Evolutionary conservation across 129 eudicot genomes (phyloP).

Genomic region (Artemisia argyi): DNA sequence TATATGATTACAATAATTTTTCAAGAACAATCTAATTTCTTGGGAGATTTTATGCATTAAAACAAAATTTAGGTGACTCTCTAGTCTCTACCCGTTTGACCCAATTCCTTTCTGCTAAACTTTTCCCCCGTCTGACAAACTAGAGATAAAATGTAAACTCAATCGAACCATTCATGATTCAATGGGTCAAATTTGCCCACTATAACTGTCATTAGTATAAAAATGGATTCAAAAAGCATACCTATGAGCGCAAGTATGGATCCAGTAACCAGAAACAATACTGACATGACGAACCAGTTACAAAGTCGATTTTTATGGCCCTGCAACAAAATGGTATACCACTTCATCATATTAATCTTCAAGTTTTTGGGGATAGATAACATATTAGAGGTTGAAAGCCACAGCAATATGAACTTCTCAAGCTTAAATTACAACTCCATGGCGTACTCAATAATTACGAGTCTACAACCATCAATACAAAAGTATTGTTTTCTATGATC

Average conservation of each 20-base stretch:
- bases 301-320: slow-evolving; percentile 67
- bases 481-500: not conserved
- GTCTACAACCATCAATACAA: slow-evolving; percentile 1
- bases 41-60: no score
- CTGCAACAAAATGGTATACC: slow-evolving; percentile 34
- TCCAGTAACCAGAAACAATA: slow-evolving; percentile 48
- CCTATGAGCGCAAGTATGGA: slow-evolving; percentile 53
- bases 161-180: no score
- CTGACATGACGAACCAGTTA: slow-evolving; percentile 56
- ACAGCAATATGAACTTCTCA: not conserved
- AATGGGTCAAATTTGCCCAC: no score
- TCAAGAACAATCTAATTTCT: no score
- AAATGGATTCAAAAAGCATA: slow-evolving; percentile 31
- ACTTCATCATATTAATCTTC: slow-evolving; percentile 1
- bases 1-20: no score
- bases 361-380: slow-evolving; percentile 2
- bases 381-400: slow-evolving; percentile 17
- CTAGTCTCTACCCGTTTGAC: no score
- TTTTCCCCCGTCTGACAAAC: no score
- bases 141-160: no score
- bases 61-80: no score
- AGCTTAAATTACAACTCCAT: slow-evolving; percentile 4
- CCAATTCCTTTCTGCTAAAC: no score
- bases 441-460: not conserved
- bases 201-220: not conserved